Conservation (phyloP, 805 yeast genomes). For the Metschnikowia reukaufii region DNA sequence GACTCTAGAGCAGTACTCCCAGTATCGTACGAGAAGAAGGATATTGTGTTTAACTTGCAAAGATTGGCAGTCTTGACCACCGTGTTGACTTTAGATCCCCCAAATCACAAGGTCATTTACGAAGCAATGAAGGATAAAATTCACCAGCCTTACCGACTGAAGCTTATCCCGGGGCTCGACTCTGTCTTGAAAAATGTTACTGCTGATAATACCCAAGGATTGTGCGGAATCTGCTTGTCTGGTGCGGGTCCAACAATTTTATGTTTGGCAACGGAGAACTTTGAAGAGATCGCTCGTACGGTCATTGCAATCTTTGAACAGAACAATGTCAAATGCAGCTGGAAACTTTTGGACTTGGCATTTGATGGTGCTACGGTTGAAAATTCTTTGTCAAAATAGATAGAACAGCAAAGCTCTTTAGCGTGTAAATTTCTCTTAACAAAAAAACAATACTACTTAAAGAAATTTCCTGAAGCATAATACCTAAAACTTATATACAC, state of each 20-base stretch:
- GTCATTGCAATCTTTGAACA: conserved; percentile 68
- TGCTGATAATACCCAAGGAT: conserved; percentile 78
- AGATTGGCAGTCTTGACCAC: conserved; percentile 90
- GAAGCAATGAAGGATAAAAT: conserved; percentile 96
- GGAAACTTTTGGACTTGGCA: conserved; percentile 86
- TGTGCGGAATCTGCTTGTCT: conserved; percentile 89
- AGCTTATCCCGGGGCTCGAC: conserved; percentile 85
- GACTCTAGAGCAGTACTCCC: conserved; percentile 90
- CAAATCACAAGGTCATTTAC: conserved; percentile 78
- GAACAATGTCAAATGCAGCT: conserved; percentile 67
- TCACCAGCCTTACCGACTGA: conserved; percentile 96
- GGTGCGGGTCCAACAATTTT: conserved; percentile 99
- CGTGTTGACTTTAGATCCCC: conserved; percentile 82
- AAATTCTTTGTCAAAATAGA: background rate
- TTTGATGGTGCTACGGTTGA: conserved; percentile 76
- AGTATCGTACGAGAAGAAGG: conserved; percentile 68
- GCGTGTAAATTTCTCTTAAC: no score
- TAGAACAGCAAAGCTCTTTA: no score
- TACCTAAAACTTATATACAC: no score
- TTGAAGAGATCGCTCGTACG: conserved; percentile 75
- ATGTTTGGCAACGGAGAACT: conserved; percentile 88
- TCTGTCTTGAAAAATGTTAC: conserved; percentile 78
- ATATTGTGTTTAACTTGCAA: conserved; percentile 89
- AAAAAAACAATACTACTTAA: no score
- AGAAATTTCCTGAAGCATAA: no score